Evolutionary conservation across 1,284 basidiomycete species (phyloP).

Genomic region (Cutaneotrichosporon cavernicola): DNA sequence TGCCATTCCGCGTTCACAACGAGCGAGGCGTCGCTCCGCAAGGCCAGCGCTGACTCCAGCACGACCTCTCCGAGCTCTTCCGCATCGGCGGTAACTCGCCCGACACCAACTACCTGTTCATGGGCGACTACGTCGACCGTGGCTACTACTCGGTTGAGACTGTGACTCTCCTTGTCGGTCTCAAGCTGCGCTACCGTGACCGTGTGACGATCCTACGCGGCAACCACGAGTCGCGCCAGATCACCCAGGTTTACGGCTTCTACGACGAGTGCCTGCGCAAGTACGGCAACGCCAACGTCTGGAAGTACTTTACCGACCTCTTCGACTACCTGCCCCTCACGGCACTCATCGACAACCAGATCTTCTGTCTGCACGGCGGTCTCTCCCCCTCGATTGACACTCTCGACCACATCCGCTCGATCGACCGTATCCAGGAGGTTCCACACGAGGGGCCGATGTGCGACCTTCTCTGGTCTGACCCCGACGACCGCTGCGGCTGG

Average conservation of each 20-base stretch:
- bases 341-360: conserved; percentile 97
- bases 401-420: conserved; percentile 96
- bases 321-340: conserved; percentile 98
- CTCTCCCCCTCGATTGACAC: conserved; percentile 99
- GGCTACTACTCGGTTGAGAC: conserved; percentile 99
- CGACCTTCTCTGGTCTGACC: conserved; percentile 98
- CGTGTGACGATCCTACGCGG: conserved; percentile 97
- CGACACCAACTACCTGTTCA: conserved; percentile 99
- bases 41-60: conserved; percentile 58
- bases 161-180: conserved; percentile 94
- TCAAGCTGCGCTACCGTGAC: conserved; percentile 97
- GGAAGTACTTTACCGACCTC: conserved; percentile 98
- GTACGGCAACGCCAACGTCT: conserved; percentile 99
- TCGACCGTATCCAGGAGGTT: conserved; percentile 98
- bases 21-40: background rate
- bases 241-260: conserved; percentile 99
- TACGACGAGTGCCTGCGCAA: conserved; percentile 99
- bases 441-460: conserved; percentile 99
- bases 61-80: conserved; percentile 98
- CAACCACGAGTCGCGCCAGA: conserved; percentile 98
- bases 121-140: conserved; percentile 99
- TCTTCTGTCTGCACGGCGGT: conserved; percentile 98
- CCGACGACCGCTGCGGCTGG: conserved; percentile 99
- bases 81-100: conserved; percentile 99
- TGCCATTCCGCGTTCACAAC: background rate